These are phyloP conservation scores for Eucalyptus erythrocorys DNA, from an alignment of 345 rosid genomes.

Conservation along the genomic window DNA sequence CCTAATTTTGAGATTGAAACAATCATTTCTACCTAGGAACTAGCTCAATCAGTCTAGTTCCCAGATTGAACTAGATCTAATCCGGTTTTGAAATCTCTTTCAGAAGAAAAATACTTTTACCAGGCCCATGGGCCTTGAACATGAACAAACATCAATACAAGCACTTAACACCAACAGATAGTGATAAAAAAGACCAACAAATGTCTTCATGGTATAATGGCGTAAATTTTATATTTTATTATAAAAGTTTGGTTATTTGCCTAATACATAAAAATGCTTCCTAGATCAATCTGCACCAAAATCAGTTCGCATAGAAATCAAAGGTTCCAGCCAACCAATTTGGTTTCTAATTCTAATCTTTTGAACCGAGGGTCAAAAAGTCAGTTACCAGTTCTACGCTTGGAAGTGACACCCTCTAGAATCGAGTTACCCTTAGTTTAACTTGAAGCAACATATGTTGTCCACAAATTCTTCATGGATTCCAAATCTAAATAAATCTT, in stretches of 20 bases:
- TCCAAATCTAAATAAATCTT: background rate
- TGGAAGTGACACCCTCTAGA: background rate
- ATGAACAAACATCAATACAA: background rate
- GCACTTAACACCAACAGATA: background rate
- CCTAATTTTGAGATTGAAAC: fast-evolving
- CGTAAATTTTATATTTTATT: background rate
- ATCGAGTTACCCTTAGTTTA: background rate
- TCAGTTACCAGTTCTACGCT: no score
- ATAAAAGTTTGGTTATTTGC: background rate
- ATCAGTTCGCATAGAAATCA: background rate
- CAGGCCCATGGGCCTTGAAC: background rate
- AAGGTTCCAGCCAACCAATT: background rate
- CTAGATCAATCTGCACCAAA: background rate
- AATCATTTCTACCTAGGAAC: background rate
- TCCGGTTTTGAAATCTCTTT: background rate
- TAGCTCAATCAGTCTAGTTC: background rate
- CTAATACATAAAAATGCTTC: background rate
- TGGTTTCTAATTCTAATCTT: background rate
- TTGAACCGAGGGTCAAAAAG: background rate
- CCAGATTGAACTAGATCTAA: fast-evolving
- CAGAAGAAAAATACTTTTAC: background rate
- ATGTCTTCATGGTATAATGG: background rate
- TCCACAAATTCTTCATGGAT: background rate
- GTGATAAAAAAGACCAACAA: background rate
- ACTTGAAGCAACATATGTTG: background rate